Percentiles rank a stretch among this genome's conserved stretches.
Conservation (phyloP, 352 stramenopile genomes). For the Plasmopara viticola region DNA sequence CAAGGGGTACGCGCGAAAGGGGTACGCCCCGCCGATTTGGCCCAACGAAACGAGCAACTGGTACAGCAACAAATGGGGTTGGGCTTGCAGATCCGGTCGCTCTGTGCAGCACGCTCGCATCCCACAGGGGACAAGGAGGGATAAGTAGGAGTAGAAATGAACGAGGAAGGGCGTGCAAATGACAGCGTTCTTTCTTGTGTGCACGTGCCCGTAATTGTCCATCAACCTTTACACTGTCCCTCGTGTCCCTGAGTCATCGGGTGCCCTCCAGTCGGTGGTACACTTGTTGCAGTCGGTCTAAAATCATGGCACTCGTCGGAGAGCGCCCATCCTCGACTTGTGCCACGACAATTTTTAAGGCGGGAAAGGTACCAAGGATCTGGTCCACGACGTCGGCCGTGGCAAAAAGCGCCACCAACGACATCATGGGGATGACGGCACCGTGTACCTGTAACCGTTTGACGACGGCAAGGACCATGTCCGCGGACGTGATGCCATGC, state of each 20-base stretch:
- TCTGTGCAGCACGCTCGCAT: slow-evolving; percentile 26
- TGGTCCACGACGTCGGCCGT: slow-evolving; percentile 29
- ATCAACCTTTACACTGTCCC: too few species aligned
- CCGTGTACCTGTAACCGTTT: slow-evolving; percentile 28
- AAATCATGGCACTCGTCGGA: slow-evolving; percentile 24
- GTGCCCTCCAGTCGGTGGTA: slow-evolving; percentile 10
- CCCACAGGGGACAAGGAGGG: too few species aligned
- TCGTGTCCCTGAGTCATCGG: too few species aligned
- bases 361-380: slow-evolving; percentile 28
- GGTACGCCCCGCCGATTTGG: slow-evolving; percentile 12
- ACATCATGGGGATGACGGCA: slow-evolving; percentile 37
- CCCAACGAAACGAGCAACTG: slow-evolving; percentile 19
- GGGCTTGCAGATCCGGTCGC: slow-evolving; percentile 17
- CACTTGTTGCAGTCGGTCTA: slow-evolving; percentile 26
- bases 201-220: too few species aligned
- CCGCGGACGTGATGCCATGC: slow-evolving; percentile 24
- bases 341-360: slow-evolving; percentile 27
- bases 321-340: slow-evolving; percentile 24
- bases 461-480: slow-evolving; percentile 32
- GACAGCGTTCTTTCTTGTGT: too few species aligned
- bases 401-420: slow-evolving; percentile 37
- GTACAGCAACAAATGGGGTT: slow-evolving; percentile 22
- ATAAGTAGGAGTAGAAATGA: too few species aligned
- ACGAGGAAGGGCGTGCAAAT: too few species aligned
- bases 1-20: too few species aligned